Evolutionary conservation across 2,329 filamentous ascomycete species (phyloP).

Genomic region (Ilyonectria mors-panacis): DNA sequence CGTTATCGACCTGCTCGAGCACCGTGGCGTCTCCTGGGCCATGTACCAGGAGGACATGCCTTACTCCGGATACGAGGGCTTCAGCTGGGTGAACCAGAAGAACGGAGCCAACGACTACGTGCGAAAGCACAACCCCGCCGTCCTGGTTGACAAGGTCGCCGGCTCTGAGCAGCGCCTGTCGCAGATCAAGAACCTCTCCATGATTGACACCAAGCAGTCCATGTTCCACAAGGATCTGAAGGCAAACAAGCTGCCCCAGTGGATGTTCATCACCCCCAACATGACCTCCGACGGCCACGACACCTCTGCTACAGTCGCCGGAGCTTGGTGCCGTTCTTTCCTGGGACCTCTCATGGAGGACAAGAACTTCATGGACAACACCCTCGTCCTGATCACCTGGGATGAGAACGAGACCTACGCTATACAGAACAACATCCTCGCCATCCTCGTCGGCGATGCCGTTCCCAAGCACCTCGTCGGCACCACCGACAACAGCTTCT

Average conservation of each 20-base stretch:
- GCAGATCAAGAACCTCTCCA: conserved; percentile 79
- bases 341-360: conserved; percentile 79
- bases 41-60: conserved; percentile 86
- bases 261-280: conserved; percentile 80
- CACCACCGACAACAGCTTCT: conserved; percentile 78
- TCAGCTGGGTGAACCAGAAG: conserved; percentile 73
- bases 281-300: conserved; percentile 86
- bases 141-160: conserved; percentile 78
- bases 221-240: conserved; percentile 78
- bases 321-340: conserved; percentile 77
- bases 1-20: conserved; percentile 78
- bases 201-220: conserved; percentile 59
- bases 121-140: conserved; percentile 81
- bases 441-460: conserved; percentile 81
- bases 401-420: conserved; percentile 83
- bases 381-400: conserved; percentile 82
- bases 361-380: conserved; percentile 81
- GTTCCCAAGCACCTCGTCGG: conserved; percentile 75
- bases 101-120: conserved; percentile 83
- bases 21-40: conserved; percentile 76
- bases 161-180: conserved; percentile 71
- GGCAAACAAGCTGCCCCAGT: conserved; percentile 76
- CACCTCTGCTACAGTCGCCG: conserved; percentile 77
- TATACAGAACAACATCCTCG: conserved; percentile 77
- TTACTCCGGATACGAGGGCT: conserved; percentile 80